phyloP scores from a whole-genome alignment of 1,139 yeast genomes.

The Scheffersomyces parashehatae region DNA sequence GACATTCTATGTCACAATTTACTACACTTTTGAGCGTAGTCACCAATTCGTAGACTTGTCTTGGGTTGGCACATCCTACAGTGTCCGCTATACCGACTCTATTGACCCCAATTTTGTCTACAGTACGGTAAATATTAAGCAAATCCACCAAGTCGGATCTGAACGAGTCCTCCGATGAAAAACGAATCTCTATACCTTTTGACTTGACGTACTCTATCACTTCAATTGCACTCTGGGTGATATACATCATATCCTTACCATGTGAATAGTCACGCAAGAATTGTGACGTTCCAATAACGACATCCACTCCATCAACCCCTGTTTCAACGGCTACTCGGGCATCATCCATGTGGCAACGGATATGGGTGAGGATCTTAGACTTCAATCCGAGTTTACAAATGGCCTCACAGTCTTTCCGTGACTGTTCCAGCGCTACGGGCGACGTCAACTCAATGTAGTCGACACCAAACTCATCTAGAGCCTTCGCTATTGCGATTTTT shows the following conservation, averaged over 20 bases:
- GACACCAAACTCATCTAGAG: conserved; percentile 95
- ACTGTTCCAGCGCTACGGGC: conserved; percentile 96
- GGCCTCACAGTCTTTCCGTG: conserved; percentile 92
- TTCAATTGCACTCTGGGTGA: conserved; percentile 94
- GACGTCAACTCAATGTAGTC: conserved; percentile 97
- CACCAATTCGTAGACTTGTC: conserved; percentile 96
- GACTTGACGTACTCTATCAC: conserved; percentile 97
- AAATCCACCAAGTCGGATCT: conserved; percentile 95
- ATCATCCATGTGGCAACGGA: conserved; percentile 98
- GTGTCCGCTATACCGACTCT: conserved; percentile 99
- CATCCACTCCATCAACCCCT: conserved; percentile 99
- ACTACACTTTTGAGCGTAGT: conserved; percentile 92
- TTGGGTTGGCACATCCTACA: conserved; percentile 98
- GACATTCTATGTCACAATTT: conserved; percentile 96
- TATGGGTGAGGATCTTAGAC: conserved; percentile 90
- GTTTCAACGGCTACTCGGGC: conserved; percentile 96
- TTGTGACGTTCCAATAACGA: conserved; percentile 96
- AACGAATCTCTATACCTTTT: conserved; percentile 95
- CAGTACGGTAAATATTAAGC: conserved; percentile 93
- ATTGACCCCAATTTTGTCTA: conserved; percentile 96
- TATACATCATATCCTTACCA: conserved; percentile 98
- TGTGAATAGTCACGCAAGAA: conserved; percentile 93
- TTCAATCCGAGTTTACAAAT: conserved; percentile 95
- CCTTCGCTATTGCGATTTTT: conserved; percentile 97
- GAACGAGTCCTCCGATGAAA: conserved; percentile 96